phyloP scores from a whole-genome alignment of 2,329 filamentous ascomycete genomes.

The Claviceps arundinis region DNA sequence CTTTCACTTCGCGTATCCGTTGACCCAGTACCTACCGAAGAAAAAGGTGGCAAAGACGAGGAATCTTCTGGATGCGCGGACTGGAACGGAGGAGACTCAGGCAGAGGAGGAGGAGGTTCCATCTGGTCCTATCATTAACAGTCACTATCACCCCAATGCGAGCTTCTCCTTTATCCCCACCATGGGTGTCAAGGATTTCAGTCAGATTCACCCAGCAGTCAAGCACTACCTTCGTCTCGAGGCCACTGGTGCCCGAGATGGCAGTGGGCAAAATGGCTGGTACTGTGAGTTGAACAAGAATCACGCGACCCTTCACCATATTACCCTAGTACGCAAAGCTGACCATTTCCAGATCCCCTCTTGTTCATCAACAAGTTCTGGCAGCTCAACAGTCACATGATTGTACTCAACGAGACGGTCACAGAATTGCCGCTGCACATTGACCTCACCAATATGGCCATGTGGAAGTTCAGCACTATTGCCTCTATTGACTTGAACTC shows the following conservation, averaged over 20 bases:
- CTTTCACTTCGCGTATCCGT: constrained; percentile 69
- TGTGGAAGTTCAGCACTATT: constrained; percentile 85
- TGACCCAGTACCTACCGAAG: constrained; percentile 83
- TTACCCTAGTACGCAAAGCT: constrained; percentile 8
- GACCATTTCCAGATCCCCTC: constrained; percentile 45
- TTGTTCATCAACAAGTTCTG: constrained; percentile 94
- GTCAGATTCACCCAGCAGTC: constrained; percentile 56
- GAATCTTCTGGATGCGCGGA: constrained; percentile 57
- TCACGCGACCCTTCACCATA: too few relatives aligned
- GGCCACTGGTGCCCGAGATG: constrained; percentile 66
- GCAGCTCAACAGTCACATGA: constrained; percentile 90
- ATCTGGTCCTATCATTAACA: constrained; percentile 58
- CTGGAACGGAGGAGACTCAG: constrained; percentile 34
- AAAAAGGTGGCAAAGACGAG: constrained; percentile 83
- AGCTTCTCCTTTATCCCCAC: constrained; percentile 79
- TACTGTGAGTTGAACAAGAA: constrained; percentile 43
- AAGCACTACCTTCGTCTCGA: constrained; percentile 72
- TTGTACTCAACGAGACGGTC: constrained; percentile 78
- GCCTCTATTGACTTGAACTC: constrained; percentile 76
- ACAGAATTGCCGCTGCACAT: constrained; percentile 70
- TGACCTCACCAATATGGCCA: constrained; percentile 64
- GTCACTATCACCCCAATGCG: constrained; percentile 91
- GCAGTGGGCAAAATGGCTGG: constrained; percentile 77
- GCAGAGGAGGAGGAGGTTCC: constrained; percentile 36
- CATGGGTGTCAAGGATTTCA: constrained; percentile 55